Evolutionary conservation across 169 alveolate genomes (phyloP).

Genomic region (Perkinsus olseni): DNA sequence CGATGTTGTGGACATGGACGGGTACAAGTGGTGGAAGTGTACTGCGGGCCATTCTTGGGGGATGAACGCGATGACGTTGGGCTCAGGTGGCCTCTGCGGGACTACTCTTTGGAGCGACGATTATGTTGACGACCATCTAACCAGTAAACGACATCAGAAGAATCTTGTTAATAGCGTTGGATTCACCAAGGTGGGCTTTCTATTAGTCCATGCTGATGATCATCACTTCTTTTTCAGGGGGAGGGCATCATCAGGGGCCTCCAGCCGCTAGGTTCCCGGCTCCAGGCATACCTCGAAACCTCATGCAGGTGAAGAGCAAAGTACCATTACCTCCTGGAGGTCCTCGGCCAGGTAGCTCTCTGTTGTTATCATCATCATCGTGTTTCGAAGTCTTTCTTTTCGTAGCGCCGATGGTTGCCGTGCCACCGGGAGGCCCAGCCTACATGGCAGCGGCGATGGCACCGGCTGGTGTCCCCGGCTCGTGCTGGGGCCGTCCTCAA

Average conservation of each 20-base stretch:
- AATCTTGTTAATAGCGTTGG: background rate
- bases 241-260: no score
- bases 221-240: no score
- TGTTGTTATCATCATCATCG: background rate
- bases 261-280: background rate
- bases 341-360: background rate
- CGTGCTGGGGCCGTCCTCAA: background rate
- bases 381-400: background rate
- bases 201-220: background rate
- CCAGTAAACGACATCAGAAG: background rate
- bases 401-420: background rate
- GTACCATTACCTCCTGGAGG: background rate
- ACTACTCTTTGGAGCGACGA: background rate
- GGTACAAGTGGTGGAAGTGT: background rate
- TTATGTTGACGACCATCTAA: background rate
- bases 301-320: background rate
- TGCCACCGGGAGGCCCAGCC: background rate
- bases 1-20: background rate
- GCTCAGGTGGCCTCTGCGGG: background rate
- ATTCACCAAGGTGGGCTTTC: background rate
- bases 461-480: background rate
- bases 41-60: background rate
- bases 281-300: background rate
- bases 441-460: background rate
- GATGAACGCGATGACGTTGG: background rate